These are phyloP conservation scores for Hanseniaspora thailandica DNA, from an alignment of 805 yeast species.

Conservation along the genomic window DNA sequence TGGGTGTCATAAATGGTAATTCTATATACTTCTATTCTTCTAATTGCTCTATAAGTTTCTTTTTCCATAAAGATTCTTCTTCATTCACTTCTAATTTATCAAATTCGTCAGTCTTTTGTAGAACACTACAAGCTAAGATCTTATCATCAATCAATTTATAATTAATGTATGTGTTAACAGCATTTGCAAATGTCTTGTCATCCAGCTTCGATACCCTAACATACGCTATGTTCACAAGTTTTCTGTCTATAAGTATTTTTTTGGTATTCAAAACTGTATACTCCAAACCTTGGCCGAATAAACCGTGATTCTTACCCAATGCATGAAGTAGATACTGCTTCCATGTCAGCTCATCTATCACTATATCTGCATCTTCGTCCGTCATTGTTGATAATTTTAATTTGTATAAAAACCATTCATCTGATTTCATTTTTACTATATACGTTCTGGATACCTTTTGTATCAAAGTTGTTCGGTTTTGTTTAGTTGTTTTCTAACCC, in stretches of 20 bases:
- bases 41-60: conserved; percentile 14
- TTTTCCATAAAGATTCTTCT: conserved; percentile 24
- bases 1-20: conserved; percentile 31
- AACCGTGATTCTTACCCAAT: conserved; percentile 30
- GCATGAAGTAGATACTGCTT: conserved; percentile 29
- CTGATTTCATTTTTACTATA: conserved; percentile 7
- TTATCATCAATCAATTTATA: conserved; percentile 23
- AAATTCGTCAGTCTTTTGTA: conserved; percentile 21
- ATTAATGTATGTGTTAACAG: conserved; percentile 28
- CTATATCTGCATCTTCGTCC: conserved; percentile 19
- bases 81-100: conserved; percentile 22
- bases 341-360: conserved; percentile 32
- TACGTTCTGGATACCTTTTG: too few species aligned
- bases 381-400: conserved; percentile 19
- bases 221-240: conserved; percentile 18
- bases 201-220: conserved; percentile 27
- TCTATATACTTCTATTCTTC: not conserved
- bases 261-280: conserved; percentile 24
- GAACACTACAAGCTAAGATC: conserved; percentile 21
- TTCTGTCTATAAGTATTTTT: conserved; percentile 12
- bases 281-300: conserved; percentile 33
- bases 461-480: not conserved
- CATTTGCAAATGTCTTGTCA: conserved; percentile 23
- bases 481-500: not conserved
- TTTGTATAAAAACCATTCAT: conserved; percentile 9